Evolutionary conservation across 1,139 yeast species (phyloP).

Genomic region (Trichomonascaceae sp.): DNA sequence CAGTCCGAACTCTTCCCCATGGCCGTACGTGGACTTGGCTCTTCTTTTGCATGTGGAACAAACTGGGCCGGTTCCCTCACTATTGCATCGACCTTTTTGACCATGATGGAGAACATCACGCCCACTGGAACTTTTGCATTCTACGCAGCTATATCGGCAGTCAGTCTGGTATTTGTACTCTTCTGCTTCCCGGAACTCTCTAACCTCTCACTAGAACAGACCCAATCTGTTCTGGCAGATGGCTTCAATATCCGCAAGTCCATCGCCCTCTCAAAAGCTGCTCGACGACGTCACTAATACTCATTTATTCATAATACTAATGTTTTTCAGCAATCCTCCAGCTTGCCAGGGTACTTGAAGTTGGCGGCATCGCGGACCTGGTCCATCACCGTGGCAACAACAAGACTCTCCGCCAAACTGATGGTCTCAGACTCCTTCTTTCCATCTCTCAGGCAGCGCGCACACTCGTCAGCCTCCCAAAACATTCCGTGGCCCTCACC

Average conservation of each 20-base stretch:
- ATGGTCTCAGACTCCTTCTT: slow-evolving; percentile 25
- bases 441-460: slow-evolving; percentile 30
- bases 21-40: slow-evolving; percentile 83
- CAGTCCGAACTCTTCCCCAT: slow-evolving; percentile 92
- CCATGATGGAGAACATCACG: slow-evolving; percentile 85
- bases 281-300: too few relatives aligned
- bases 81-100: slow-evolving; percentile 80
- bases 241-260: slow-evolving; percentile 81
- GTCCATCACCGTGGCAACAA: slow-evolving; percentile 36
- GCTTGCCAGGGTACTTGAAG: slow-evolving; percentile 31
- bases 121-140: slow-evolving; percentile 91
- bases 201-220: slow-evolving; percentile 82
- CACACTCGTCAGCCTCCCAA: slow-evolving; percentile 41
- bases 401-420: slow-evolving; percentile 34
- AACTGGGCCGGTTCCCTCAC: slow-evolving; percentile 95
- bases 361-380: slow-evolving; percentile 30
- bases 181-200: slow-evolving; percentile 88
- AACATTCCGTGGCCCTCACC: slow-evolving; percentile 34
- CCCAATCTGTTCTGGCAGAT: slow-evolving; percentile 60
- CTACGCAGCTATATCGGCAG: slow-evolving; percentile 66
- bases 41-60: slow-evolving; percentile 82
- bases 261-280: slow-evolving; percentile 19
- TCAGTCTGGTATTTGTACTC: slow-evolving; percentile 60
- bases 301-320: too few relatives aligned
- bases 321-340: too few relatives aligned